A percentile compares a stretch with the other conserved stretches of the same genome.
Conservation (phyloP, 768 basidiomycete species). For the Pleurotus giganteus region DNA sequence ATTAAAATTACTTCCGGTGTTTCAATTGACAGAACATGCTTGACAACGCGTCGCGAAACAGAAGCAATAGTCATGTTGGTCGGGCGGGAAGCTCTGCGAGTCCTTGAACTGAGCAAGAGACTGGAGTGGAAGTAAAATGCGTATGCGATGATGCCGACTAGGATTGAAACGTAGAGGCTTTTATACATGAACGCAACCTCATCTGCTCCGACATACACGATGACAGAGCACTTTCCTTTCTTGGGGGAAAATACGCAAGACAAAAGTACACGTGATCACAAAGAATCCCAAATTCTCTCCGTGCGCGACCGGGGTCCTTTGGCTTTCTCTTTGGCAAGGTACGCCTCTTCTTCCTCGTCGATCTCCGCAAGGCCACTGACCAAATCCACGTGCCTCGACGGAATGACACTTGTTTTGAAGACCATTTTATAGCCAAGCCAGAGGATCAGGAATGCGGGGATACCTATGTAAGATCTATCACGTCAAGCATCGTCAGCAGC, state of each 20-base stretch:
- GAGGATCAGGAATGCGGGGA: constrained; percentile 39
- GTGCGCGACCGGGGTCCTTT: constrained; percentile 32
- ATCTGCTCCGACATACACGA: neutral
- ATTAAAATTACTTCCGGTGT: constrained; percentile 68
- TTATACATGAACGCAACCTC: constrained; percentile 14
- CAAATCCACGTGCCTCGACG: constrained; percentile 54
- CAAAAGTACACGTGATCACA: constrained; percentile 22
- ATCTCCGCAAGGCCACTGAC: constrained; percentile 57
- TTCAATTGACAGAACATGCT: constrained; percentile 77
- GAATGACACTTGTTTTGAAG: constrained; percentile 35
- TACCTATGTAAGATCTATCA: constrained; percentile 42
- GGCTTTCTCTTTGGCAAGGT: constrained; percentile 39
- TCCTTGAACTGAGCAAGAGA: neutral
- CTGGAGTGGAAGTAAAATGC: constrained; percentile 15
- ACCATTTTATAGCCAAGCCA: constrained; percentile 40
- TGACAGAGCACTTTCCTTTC: neutral
- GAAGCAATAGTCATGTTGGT: constrained; percentile 29
- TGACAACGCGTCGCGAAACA: constrained; percentile 66
- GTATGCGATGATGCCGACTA: constrained; percentile 13
- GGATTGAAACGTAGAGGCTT: constrained; percentile 14
- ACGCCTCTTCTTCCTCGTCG: constrained; percentile 60
- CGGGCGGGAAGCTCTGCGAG: constrained; percentile 7
- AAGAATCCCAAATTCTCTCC: constrained; percentile 34
- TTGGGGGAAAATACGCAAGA: constrained; percentile 3
- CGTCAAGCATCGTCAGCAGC: constrained; percentile 13